phyloP scores from a whole-genome alignment of 78 protist species.

The slime mould (Dictyostelium discoideum) region DNA sequence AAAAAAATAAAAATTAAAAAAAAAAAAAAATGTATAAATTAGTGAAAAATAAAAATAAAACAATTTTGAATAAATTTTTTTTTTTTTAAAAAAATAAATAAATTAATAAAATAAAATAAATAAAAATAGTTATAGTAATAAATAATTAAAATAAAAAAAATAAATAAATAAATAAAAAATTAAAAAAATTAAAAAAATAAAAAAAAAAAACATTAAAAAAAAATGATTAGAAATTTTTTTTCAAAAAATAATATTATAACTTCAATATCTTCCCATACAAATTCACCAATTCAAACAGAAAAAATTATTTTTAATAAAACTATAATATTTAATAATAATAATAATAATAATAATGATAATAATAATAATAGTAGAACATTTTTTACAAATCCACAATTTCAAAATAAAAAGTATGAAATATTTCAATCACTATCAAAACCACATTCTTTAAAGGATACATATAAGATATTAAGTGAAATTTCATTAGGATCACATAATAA shows the following conservation, averaged over 20 bases:
- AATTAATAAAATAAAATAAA: not conserved
- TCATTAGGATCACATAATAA: not conserved
- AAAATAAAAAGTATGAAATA: slow-evolving; percentile 11
- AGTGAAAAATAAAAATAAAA: too few relatives aligned
- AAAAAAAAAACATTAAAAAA: not conserved
- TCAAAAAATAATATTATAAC: not conserved
- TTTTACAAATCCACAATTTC: not conserved
- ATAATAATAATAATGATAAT: not conserved
- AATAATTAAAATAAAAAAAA: not conserved
- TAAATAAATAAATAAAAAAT: not conserved
- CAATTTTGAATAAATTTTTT: too few relatives aligned
- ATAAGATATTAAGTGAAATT: not conserved
- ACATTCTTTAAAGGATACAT: not conserved
- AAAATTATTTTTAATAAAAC: not conserved
- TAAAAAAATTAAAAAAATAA: not conserved
- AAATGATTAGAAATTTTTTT: not conserved
- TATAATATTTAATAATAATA: not conserved
- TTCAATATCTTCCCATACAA: not conserved
- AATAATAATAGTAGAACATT: not conserved
- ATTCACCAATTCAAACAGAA: not conserved
- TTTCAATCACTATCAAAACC: slow-evolving; percentile 12
- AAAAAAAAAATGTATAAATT: not conserved
- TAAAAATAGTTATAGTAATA: too few relatives aligned
- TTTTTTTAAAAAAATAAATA: not conserved
- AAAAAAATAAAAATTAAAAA: too few relatives aligned